Base-by-base conservation (phyloP, 768 basidiomycete genomes). In the Coprinopsis marcescibilis region DNA sequence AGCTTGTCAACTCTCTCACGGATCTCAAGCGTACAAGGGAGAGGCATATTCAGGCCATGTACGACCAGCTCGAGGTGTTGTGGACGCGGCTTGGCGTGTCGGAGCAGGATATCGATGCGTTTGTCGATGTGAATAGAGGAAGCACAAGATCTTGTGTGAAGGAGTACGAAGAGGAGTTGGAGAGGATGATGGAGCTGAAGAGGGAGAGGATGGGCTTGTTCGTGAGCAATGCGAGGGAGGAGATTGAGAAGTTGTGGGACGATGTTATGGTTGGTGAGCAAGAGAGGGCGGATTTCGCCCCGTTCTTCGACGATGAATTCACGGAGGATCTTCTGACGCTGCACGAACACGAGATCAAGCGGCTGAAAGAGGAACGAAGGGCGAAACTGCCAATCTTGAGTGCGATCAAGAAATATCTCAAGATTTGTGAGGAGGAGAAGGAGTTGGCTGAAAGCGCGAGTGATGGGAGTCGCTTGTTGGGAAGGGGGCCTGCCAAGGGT, bases 111-210 rank as follows among this genome's bases (percentile, higher is more conserved):
- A 91, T 93, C 79, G 91, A 98, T 56, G 79, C 75, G n/a, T 99
- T 99, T 58, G 86, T 97, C 0, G 91, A 97, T 49, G 73, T 72
- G 13, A 75, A 95, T 60, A 72, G 88, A 23, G 95, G 95, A 2
- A 85, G 82, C 55, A 89, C 87, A 1, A 81, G 85, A 25, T 80
- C 77, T 15, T 81, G 80, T 1, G 76, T 97, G 20, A 71, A 68
- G 52, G 84, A 87, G 57, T 99, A 99, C 55, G 87, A 94, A 55
- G 79, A 80, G 43, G 96, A 99, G 64, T 68, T 95, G 36, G 88
- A 88, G 51, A 75, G 94, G 45, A 94, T 97, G 85, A 68, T 92
- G 17, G 83, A 89, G 56, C 65, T 97, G 42, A 92, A 93, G 68
- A 71, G 88, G 43, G 87, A 91, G 55, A 80, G 87, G 34, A 89